Base-by-base conservation (phyloP, 2,329 filamentous ascomycete genomes). In the Fusarium sp. region DNA sequence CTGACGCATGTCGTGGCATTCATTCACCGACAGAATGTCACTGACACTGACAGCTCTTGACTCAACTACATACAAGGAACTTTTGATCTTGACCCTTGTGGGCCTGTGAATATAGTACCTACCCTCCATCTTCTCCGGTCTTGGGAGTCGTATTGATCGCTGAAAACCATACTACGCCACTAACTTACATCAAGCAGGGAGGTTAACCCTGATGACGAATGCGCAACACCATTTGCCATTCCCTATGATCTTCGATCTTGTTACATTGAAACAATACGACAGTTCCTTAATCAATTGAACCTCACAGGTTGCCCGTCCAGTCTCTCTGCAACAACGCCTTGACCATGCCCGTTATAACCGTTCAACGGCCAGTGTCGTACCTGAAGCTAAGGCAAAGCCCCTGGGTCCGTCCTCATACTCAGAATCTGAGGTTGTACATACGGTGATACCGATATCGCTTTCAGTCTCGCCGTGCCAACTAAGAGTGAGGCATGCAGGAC, bases 201-300 rank as follows among this genome's bases (percentile, higher is more conserved):
- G 66, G 30, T 56, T 64, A 35, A 64, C 53, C 15, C 51, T 17
- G 45, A 66, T 70, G 61, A 66, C 42, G 55, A 61, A 38, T 47
- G 35, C 32, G 50, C 30, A 45, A 32, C 53, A 62, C 41, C 42
- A 65, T 64, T 32, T 50, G 38, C 32, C 24, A 12, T 28, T 41
- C 18, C 24, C 18, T 38, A 30, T 68, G 58, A 73, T 74, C 67
- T 74, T 62, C 67, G 59, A 72, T 74, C 22, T 26, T 17, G 67
- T 74, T 62, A 41, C 63, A 65, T 72, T 59, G 50, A 44, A 48
- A 42, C 45, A 47, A 22, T 28, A 47, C 28, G 26, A 48, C 26
- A n/a, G 47, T 58, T 63, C 41, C 39, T 56, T 41, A 38, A 47
- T 72, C 41, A 48, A 71, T 61, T 56, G 35, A 55, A 39, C 41